Percentiles rank a stretch among this genome's conserved stretches.
phyloP scores from a whole-genome alignment of 169 alveolate species.

The Eimeria tenella region DNA sequence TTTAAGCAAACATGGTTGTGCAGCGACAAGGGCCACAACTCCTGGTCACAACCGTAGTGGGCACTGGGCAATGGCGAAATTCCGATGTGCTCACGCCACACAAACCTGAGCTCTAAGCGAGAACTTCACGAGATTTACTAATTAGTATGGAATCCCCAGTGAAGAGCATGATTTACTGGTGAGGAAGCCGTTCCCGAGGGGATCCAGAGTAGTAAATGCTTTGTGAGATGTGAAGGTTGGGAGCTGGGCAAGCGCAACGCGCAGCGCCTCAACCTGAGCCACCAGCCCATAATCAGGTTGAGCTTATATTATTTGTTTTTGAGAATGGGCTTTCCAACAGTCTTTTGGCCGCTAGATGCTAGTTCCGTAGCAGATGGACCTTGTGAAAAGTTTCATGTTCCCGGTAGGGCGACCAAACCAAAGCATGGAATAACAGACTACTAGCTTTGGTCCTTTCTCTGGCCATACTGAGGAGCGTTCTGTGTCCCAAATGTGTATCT shows the following conservation, averaged over 20 bases:
- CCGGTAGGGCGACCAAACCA: too few species aligned
- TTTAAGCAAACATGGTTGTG: neutral
- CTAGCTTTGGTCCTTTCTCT: neutral
- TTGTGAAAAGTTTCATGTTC: too few species aligned
- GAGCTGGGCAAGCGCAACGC: slow-evolving; percentile 61
- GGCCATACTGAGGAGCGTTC: neutral
- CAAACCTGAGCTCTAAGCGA: too few species aligned
- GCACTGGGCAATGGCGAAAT: too few species aligned
- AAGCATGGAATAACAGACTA: neutral
- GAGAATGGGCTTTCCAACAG: too few species aligned
- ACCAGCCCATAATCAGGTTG: slow-evolving; percentile 6
- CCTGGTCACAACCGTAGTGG: too few species aligned
- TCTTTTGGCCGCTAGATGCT: too few species aligned
- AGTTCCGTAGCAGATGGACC: too few species aligned
- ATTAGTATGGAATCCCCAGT: too few species aligned
- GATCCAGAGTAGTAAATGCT: slow-evolving; percentile 57
- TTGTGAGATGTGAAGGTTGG: slow-evolving; percentile 62
- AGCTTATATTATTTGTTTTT: neutral
- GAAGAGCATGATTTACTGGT: slow-evolving; percentile 38
- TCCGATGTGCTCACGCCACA: too few species aligned
- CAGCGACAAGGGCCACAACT: slow-evolving; percentile 7
- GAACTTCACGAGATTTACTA: too few species aligned
- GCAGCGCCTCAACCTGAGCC: slow-evolving; percentile 68
- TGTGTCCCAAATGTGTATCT: neutral
- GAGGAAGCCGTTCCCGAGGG: slow-evolving; percentile 56